Base-by-base conservation (phyloP, 106 monocot genomes). In the Hemerocallis citrina region DNA sequence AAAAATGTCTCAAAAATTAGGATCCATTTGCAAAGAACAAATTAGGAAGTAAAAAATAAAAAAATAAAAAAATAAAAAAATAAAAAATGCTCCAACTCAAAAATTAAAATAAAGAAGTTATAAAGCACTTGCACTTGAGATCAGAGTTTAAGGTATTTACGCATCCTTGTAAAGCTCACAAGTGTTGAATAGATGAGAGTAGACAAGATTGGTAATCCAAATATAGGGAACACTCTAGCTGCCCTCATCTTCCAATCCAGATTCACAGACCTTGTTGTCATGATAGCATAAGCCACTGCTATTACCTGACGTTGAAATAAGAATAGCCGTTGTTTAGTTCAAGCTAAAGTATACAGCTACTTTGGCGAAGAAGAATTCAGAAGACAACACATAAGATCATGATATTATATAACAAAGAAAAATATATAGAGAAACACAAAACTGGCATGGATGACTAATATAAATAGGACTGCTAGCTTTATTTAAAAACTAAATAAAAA, bases 211-310 rank as follows among this genome's bases (percentile, higher is more conserved):
- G 84, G 84, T 20, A 89, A 48, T 23, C 72, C 46, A 65, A 89
- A 72, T 65, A 80, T 69, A 50, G 89, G 79, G 35, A 77, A 52
- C 37, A 84, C 64, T 46, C 68, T 62, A 44, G 74, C 3, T 64
- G 77, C 76, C 27, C 74, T 80, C 76, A 57, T 74, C 63, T 81
- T 56, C 84, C 89, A 89, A 33, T 54, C 61, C 40, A 75, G 59
- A 37, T 80, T 70, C 45, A 48, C 33, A 23, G 71, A 68, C 64
- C 84, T 80, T 71, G 74, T 77, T 5, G 61, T 76, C 55, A 80
- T 41, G 14, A 80, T 43, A 54, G 89, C 89, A 77, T 74, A 84
- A 48, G 52, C 58, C 54, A 84, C 77, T 31, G 77, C 80, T 4
- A 74, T 52, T 30, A 75, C 60, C 88, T 88, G 74, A 19, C 8